Percentiles rank a stretch among this genome's conserved stretches.
Conservation (phyloP, 257 asterid genomes). For the Solanum lycopersicoides region DNA sequence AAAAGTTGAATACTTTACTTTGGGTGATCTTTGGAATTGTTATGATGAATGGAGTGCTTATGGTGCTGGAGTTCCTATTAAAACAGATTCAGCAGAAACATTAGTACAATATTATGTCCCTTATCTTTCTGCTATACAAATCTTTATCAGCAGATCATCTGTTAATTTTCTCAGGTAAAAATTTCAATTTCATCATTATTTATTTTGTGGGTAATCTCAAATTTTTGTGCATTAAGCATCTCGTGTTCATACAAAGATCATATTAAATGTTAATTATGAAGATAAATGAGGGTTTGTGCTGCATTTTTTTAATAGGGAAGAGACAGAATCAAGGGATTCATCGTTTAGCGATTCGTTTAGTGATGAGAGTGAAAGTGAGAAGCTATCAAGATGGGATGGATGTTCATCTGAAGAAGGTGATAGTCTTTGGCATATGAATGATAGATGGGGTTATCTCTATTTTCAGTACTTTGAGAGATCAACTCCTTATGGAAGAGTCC, state of each 20-base stretch:
- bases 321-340: constrained; percentile 40
- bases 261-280: background rate
- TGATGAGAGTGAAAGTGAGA: constrained; percentile 46
- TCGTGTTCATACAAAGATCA: background rate
- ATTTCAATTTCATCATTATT: background rate
- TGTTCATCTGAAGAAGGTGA: constrained; percentile 49
- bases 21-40: constrained; percentile 80
- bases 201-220: background rate
- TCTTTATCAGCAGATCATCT: constrained; percentile 75
- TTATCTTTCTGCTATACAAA: constrained; percentile 92
- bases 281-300: background rate
- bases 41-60: constrained; percentile 93
- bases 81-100: constrained; percentile 54
- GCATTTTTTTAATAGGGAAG: constrained; percentile 22
- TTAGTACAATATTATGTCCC: constrained; percentile 82
- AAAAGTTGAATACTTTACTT: constrained; percentile 65
- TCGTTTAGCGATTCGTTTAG: constrained; percentile 44
- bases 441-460: constrained; percentile 34
- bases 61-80: constrained; percentile 84
- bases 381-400: constrained; percentile 54
- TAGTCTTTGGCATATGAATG: constrained; percentile 20
- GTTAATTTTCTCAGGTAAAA: constrained; percentile 54
- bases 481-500: constrained; percentile 46
- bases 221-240: background rate
- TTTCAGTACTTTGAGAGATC: constrained; percentile 39